Conservation (phyloP, 148 eudicot species). For the Rheum nobile region DNA sequence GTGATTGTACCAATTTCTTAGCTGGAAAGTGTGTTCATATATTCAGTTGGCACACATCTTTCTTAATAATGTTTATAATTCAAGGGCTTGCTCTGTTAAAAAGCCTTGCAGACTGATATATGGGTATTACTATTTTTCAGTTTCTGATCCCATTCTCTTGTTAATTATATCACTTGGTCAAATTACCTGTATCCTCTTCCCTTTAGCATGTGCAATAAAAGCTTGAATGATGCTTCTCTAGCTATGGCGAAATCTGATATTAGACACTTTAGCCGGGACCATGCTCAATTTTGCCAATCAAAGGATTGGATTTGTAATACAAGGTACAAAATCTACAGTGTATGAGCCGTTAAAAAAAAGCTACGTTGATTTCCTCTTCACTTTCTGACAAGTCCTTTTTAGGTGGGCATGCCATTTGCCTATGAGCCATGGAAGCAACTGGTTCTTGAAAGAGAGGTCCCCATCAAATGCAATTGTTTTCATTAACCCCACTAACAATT, state of each 20-base stretch:
- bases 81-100: background rate
- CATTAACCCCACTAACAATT: too few relatives aligned
- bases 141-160: too few relatives aligned
- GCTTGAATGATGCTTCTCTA: background rate
- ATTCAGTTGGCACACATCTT: background rate
- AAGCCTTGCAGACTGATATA: background rate
- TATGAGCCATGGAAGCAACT: background rate
- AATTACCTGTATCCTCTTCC: background rate
- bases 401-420: background rate
- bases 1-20: background rate
- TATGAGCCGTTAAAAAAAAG: background rate
- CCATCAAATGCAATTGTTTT: background rate
- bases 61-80: background rate
- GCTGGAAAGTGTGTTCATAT: background rate
- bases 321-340: background rate
- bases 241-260: background rate
- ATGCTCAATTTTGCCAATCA: background rate
- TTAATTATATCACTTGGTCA: too few relatives aligned
- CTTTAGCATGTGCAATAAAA: background rate
- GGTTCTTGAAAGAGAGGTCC: background rate
- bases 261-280: background rate
- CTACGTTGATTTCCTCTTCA: background rate
- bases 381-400: background rate
- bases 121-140: too few relatives aligned
- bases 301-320: background rate